Evolutionary conservation across 2,329 filamentous ascomycete genomes (phyloP), one percentile per base, ranked within the genome.

Genomic region (Teratosphaeria zuluensis): DNA sequence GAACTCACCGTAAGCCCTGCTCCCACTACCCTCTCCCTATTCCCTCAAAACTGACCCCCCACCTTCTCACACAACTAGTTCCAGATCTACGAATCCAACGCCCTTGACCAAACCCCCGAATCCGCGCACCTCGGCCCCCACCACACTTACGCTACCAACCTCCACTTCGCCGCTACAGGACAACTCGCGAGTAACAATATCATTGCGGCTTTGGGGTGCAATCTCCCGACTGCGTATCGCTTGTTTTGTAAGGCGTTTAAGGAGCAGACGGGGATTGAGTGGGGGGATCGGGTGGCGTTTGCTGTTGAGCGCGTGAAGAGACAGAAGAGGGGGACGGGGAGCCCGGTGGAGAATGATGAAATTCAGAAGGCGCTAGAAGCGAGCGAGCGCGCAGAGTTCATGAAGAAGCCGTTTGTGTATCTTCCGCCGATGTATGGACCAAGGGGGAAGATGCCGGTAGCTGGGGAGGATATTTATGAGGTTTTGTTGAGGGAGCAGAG

Each of bases 1-100:
- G 74, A 77, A 0, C 70, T 89, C 1, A 81, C 78, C 60, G 86
- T 88, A 74, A 56, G 54, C 46, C 32, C 12, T 24, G 24, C n/a
- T 35, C 32, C 14, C 19, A 30, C 16, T 4, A 31, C 51, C 51
- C 54, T 33, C 24, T 32, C 33, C 2, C 31, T 48, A n/a, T 28
- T 48, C 16, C 33, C 7, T 32, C 55, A 54, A 28, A 57, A 59
- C 46, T 57, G 4, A 28, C 24, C 24, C 24, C 24, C 24, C 24
- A 28, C 24, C 24, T 9, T 16, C 33, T 42, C 35, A 16, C 35
- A 42, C 35, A 12, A 61, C 32, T 61, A 66, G 56, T 59, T 69
- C 32, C 62, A 90, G 86, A 77, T 92, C 55, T 89, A 84, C 74
- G 83, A 90, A 70, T 87, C 85, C 4, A 78, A 83, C 60, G 74